Evolutionary conservation across 805 yeast genomes (phyloP).

Genomic region (Dipodascus geniculatus): DNA sequence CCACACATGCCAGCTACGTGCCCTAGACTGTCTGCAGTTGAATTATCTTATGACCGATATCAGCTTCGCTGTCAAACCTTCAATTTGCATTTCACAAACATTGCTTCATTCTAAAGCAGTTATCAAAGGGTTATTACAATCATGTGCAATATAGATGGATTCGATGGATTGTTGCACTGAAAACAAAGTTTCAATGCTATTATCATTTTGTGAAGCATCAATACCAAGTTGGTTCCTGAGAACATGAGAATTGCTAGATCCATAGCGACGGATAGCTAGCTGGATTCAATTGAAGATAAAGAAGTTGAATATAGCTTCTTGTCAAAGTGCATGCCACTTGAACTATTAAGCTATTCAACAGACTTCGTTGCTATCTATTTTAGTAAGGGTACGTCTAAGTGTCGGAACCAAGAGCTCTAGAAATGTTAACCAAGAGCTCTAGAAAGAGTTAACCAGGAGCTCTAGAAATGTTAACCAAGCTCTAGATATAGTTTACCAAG

Average conservation of each 20-base stretch:
- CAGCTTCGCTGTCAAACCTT: neutral
- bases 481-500: too few relatives aligned
- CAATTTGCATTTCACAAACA: too few relatives aligned
- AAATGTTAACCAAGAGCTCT: neutral
- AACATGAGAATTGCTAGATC: too few relatives aligned
- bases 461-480: too few relatives aligned
- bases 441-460: neutral
- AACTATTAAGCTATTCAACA: too few relatives aligned
- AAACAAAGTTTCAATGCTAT: too few relatives aligned
- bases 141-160: too few relatives aligned
- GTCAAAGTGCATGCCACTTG: neutral
- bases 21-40: neutral
- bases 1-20: neutral
- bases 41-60: neutral
- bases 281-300: too few relatives aligned
- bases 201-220: too few relatives aligned
- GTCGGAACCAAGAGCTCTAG: neutral
- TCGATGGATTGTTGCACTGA: too few relatives aligned
- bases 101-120: neutral
- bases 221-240: too few relatives aligned
- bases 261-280: too few relatives aligned
- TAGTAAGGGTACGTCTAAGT: neutral
- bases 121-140: neutral
- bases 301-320: neutral
- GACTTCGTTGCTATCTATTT: neutral